Base-by-base conservation (phyloP, 352 stramenopile genomes). In the Phytopythium cucurbitacearum region DNA sequence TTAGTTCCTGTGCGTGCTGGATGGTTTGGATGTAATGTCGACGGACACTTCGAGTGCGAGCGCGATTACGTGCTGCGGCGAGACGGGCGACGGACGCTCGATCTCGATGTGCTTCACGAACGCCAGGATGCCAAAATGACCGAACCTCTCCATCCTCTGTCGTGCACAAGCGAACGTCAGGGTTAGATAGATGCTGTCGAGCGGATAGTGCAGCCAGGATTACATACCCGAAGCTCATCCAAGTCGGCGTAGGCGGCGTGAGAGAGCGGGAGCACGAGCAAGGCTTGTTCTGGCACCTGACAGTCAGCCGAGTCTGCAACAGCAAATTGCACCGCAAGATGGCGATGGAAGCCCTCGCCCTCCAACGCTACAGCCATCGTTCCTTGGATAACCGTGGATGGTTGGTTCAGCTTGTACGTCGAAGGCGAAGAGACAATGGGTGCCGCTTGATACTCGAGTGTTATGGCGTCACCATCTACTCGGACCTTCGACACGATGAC, bases 71-170 rank as follows among this genome's bases (percentile, higher is more conserved):
- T 87, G 71, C 48, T 85, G 76, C 13, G 71, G 62, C 0, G 73
- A 85, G 48, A 87, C 60, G 5, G 73, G 42, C 7, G 76, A 71
- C 11, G 76, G 76, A 5, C 73, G 73, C 41, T 87, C 76, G 12
- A 87, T 87, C 47, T 87, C 76, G 38, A 87, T 85, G 58, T 87
- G 70, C 40, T 85, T 85, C 6, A 63, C 48, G 46, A 78, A 81
- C 11, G 69, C 64, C 44, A 76, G 12, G 28, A 87, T 45, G 3
- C 61, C 61, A 6, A 85, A 33, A 32, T 84, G 57, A 0, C 64
- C 59, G 52, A 85, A 87, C 12, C 76, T 65, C 54, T 85, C 71
- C 58, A 87, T 73, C 58, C 73, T 73, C 76, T 87, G 48, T 15
- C 5, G 41, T 33, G 8, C 21, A 55, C 11, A 47, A 16, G 0